phyloP scores from a whole-genome alignment of 192 early-diverging fungal genomes.

The Coemansia sp. region DNA sequence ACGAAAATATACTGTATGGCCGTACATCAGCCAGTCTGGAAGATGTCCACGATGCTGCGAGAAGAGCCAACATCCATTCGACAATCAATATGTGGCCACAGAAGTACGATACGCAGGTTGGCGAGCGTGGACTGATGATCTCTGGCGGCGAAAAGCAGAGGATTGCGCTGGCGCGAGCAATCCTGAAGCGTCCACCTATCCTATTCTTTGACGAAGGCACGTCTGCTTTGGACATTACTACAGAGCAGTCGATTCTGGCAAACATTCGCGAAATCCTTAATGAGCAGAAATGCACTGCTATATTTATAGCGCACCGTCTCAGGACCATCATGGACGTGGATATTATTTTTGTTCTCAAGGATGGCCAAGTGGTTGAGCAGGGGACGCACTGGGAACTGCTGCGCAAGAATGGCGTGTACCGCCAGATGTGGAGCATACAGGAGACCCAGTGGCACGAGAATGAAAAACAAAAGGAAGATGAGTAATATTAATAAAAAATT shows the following conservation, averaged over 20 bases:
- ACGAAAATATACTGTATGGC: slow-evolving; percentile 93
- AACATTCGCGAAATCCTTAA: slow-evolving; percentile 82
- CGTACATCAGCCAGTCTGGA: slow-evolving; percentile 61
- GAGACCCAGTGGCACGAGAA: slow-evolving; percentile 29
- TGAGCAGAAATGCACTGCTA: slow-evolving; percentile 72
- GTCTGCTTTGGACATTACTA: slow-evolving; percentile 63
- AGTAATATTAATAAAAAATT: too few species aligned
- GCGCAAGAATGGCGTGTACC: slow-evolving; percentile 72
- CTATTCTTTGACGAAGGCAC: slow-evolving; percentile 68
- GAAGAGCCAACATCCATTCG: slow-evolving; percentile 63
- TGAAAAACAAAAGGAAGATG: background rate
- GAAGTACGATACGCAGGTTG: slow-evolving; percentile 68
- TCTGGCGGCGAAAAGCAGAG: slow-evolving; percentile 74
- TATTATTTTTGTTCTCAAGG: slow-evolving; percentile 85
- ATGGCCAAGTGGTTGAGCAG: slow-evolving; percentile 81
- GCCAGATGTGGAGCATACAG: slow-evolving; percentile 80
- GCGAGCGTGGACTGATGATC: slow-evolving; percentile 72
- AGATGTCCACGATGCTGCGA: slow-evolving; percentile 65
- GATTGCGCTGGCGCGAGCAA: slow-evolving; percentile 55
- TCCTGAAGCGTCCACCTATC: slow-evolving; percentile 60
- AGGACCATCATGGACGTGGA: slow-evolving; percentile 90
- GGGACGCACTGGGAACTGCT: slow-evolving; percentile 84
- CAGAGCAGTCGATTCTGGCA: slow-evolving; percentile 72
- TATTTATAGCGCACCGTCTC: slow-evolving; percentile 94
- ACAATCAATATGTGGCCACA: slow-evolving; percentile 61